Base-by-base conservation (phyloP, 176 grass and related monocot species). In the Ampelocalamus luodianensis region DNA sequence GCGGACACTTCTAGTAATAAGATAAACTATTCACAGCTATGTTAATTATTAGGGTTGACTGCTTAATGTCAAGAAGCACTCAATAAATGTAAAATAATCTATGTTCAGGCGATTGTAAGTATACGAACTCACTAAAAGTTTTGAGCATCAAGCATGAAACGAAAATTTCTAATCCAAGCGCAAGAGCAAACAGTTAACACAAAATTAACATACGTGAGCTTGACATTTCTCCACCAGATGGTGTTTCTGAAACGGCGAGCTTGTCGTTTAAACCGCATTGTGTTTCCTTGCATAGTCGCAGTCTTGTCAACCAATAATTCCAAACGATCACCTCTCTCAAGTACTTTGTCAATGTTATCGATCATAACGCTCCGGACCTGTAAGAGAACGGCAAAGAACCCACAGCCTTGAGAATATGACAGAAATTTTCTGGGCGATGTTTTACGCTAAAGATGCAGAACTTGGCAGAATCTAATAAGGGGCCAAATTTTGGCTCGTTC, bases 301-400 rank as follows among this genome's bases (percentile, higher is more conserved):
- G 94, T 97, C 88, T 94, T 97, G 58, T 97, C 94, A 16, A 88
- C 92, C n/a, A 97, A 74, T 76, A 94, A 43, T 18, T 92, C 94
- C 74, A 94, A 75, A 45, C 90, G 88, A 12, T 97, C 92, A 17
- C 94, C 94, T 91, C 94, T 92, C 83, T 94, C 92, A 5, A 97
- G 87, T 15, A 94, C 94, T 77, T 89, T 92, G 80, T 97, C 94
- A 8, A 97, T 97, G 90, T 97, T 97, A 54, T 97, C 94, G 18
- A 97, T 89, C 94, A 97, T 97, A 8, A 97, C 88, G 79, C 53
- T 92, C 12, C 92, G 79, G 26, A 97, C 92, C 94, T 97, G 79
- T 24, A 81, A 70, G 46, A 50, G 8, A n/a, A 36, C 17, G 69
- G 1, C 17, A 17, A 45, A 73, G 1, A 50, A 55, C 22, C 7